Evolutionary conservation across 148 eudicot genomes (phyloP).

Genomic region (Agrostemma githago): DNA sequence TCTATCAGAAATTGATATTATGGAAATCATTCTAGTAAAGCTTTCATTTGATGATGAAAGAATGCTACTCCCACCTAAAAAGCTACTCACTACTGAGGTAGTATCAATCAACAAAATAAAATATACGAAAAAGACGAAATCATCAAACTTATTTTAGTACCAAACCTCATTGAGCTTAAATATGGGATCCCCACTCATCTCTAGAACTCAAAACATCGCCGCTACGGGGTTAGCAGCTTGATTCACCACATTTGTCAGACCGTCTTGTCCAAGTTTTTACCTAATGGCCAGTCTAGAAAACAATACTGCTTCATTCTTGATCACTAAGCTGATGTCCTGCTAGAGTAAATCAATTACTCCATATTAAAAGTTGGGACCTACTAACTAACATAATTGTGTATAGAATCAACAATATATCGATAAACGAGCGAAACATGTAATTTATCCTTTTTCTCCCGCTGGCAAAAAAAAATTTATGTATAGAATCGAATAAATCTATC

Average conservation of each 20-base stretch:
- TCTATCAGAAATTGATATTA: not conserved
- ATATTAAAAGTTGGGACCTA: constrained; percentile 11
- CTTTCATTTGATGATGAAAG: not conserved
- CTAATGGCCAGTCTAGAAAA: not conserved
- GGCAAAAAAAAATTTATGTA: too few relatives aligned
- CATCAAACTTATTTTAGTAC: not conserved
- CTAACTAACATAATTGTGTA: constrained; percentile 9
- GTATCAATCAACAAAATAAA: not conserved
- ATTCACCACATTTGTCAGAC: not conserved
- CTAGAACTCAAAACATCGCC: not conserved
- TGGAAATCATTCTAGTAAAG: not conserved
- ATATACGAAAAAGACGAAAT: not conserved
- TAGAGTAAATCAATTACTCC: constrained; percentile 6
- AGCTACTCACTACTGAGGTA: not conserved
- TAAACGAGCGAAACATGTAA: too few relatives aligned
- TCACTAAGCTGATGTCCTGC: not conserved
- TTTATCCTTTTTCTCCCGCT: too few relatives aligned
- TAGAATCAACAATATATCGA: too few relatives aligned
- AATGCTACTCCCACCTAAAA: not conserved
- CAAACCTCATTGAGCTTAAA: not conserved
- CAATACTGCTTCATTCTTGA: not conserved
- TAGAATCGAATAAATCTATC: not conserved
- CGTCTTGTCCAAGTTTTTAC: not conserved
- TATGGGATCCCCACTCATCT: not conserved
- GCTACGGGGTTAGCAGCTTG: not conserved